Conservation (phyloP, 2,329 filamentous ascomycete genomes). For the Hymenoscyphus scutula region DNA sequence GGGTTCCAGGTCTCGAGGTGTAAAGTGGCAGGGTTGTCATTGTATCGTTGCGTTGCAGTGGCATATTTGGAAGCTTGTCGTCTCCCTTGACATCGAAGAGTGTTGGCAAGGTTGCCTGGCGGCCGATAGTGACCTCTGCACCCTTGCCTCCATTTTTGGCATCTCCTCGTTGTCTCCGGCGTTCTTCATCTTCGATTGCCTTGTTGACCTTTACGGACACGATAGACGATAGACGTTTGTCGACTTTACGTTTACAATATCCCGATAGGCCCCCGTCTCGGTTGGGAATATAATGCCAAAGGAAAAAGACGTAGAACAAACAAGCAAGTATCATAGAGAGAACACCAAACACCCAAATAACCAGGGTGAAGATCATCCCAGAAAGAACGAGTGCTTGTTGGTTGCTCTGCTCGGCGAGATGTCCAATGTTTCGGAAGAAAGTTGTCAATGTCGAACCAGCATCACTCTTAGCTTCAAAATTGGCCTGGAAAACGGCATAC, state of each 20-base stretch:
- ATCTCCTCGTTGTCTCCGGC: constrained; percentile 53
- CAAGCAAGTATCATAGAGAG: constrained; percentile 72
- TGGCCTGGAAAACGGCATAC: constrained; percentile 75
- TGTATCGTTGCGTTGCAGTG: constrained; percentile 60
- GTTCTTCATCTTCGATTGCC: constrained; percentile 76
- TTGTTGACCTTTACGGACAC: constrained; percentile 86
- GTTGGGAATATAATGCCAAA: constrained; percentile 87
- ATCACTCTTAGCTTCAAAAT: constrained; percentile 62
- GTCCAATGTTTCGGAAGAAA: constrained; percentile 80
- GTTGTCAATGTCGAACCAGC: constrained; percentile 64
- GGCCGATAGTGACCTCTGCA: constrained; percentile 47
- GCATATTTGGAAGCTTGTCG: constrained; percentile 57
- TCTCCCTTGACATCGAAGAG: constrained; percentile 51
- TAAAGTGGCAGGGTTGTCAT: constrained; percentile 62
- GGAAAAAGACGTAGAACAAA: constrained; percentile 80
- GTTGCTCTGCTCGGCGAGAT: constrained; percentile 69
- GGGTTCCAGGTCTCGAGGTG: constrained; percentile 56
- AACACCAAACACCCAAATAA: constrained; percentile 84
- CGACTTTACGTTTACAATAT: constrained; percentile 91
- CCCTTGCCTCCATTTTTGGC: constrained; percentile 40
- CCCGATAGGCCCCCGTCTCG: constrained; percentile 75
- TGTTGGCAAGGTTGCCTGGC: constrained; percentile 67
- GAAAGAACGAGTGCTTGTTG: constrained; percentile 80
- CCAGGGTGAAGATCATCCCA: constrained; percentile 87
- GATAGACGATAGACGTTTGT: constrained; percentile 78